phyloP scores from a whole-genome alignment of 371 early-diverging fungal genomes.

The Syncephalastrum racemosum region DNA sequence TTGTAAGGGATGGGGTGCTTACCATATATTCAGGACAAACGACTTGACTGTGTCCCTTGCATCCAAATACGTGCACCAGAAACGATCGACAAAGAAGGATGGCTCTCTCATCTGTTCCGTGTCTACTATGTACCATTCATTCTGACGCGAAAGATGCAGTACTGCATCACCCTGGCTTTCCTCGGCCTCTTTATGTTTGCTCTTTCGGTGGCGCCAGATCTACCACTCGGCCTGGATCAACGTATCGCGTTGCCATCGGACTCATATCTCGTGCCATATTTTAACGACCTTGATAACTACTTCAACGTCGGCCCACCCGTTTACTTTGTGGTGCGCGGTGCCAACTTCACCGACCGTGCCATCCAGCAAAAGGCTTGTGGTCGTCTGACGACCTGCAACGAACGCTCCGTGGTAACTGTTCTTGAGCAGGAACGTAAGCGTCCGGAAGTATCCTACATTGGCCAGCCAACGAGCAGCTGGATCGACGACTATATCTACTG shows the following conservation, averaged over 20 bases:
- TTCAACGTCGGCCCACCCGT: conserved; percentile 77
- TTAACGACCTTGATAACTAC: conserved; percentile 64
- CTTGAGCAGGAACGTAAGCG: conserved; percentile 73
- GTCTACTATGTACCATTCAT: conserved; percentile 62
- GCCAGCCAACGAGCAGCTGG: conserved; percentile 72
- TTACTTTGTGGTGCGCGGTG: conserved; percentile 68
- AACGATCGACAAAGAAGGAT: conserved; percentile 52
- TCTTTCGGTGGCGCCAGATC: conserved; percentile 49
- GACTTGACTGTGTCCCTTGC: conserved; percentile 70
- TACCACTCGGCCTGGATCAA: conserved; percentile 70
- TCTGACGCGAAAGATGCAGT: conserved; percentile 49
- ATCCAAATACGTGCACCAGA: conserved; percentile 55
- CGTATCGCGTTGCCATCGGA: conserved; percentile 70
- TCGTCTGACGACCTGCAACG: conserved; percentile 59
- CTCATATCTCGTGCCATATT: conserved; percentile 71
- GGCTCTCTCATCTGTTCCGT: conserved; percentile 47
- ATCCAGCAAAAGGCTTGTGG: conserved; percentile 67
- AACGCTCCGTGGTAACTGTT: conserved; percentile 58
- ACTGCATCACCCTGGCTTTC: conserved; percentile 49
- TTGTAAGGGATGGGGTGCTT: neutral
- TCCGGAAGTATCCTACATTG: conserved; percentile 62
- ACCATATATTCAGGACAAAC: conserved; percentile 36
- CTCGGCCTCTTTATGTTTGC: conserved; percentile 56
- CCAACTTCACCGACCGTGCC: conserved; percentile 48
- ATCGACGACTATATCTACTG: conserved; percentile 73